Conservation (phyloP, 768 basidiomycete species). For the Dacryopinax primogenitus region DNA sequence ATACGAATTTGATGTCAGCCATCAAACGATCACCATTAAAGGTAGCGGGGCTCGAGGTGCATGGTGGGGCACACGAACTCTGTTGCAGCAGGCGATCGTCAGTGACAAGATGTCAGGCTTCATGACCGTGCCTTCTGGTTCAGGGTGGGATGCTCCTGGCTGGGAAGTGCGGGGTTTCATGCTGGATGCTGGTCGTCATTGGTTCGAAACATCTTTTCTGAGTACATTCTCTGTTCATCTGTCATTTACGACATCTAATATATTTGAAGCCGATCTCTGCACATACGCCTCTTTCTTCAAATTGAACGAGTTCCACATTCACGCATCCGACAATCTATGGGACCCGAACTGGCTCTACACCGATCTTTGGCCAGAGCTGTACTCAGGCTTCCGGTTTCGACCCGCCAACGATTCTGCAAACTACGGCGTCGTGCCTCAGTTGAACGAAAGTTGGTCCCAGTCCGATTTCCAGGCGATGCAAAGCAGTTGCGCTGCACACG, state of each 20-base stretch:
- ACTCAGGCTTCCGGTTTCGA: conserved; percentile 34
- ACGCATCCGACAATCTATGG: conserved; percentile 36
- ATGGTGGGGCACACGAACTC: conserved; percentile 37
- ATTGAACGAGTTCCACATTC: conserved; percentile 34
- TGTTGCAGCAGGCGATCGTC: conserved; percentile 32
- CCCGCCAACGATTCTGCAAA: conserved; percentile 28
- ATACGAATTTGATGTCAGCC: conserved; percentile 29
- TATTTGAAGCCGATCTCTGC: conserved; percentile 31
- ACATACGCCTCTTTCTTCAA: conserved; percentile 37
- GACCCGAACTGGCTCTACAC: conserved; percentile 31
- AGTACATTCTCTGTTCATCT: conserved; percentile 19
- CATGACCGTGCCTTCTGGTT: conserved; percentile 25
- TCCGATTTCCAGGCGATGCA: conserved; percentile 28
- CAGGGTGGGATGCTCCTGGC: conserved; percentile 31
- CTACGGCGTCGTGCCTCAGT: conserved; percentile 28
- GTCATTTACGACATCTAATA: neutral
- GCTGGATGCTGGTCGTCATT: conserved; percentile 38
- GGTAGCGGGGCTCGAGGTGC: conserved; percentile 29
- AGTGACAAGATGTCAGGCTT: conserved; percentile 18
- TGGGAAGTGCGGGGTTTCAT: conserved; percentile 38
- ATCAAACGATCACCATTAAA: conserved; percentile 25
- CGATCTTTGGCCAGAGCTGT: conserved; percentile 32
- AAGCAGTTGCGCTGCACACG: conserved; percentile 29
- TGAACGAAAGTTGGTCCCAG: conserved; percentile 33
- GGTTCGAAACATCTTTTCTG: conserved; percentile 32